A percentile compares a stretch with the other conserved stretches of the same genome.
Evolutionary conservation across 2,329 filamentous ascomycete genomes (phyloP).

Genomic region (Fusarium proliferatum): DNA sequence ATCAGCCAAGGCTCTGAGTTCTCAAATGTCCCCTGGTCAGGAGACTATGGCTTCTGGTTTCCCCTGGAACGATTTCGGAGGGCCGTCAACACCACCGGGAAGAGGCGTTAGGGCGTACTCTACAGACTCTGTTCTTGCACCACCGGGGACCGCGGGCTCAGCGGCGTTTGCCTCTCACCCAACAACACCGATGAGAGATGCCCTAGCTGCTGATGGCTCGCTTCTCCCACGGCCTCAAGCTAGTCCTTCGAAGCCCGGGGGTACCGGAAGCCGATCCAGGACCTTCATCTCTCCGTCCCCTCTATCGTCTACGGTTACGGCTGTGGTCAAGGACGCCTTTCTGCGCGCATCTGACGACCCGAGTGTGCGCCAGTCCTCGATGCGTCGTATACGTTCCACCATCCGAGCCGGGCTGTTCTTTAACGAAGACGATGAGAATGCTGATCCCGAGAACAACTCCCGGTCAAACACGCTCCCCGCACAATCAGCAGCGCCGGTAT

Average conservation of each 20-base stretch:
- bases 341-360: constrained; percentile 58
- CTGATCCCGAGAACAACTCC: constrained; percentile 11
- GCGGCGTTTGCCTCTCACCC: constrained; percentile 46
- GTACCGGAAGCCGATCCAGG: constrained; percentile 49
- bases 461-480: constrained; percentile 26
- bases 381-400: constrained; percentile 60
- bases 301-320: constrained; percentile 68
- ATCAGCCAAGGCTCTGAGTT: constrained; percentile 50
- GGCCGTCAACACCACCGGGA: constrained; percentile 45
- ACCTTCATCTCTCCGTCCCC: constrained; percentile 70
- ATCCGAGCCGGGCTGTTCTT: constrained; percentile 67
- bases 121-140: constrained; percentile 50
- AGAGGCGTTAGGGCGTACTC: constrained; percentile 54
- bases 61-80: constrained; percentile 56
- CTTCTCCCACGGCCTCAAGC: constrained; percentile 45
- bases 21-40: constrained; percentile 48
- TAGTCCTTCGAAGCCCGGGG: constrained; percentile 45
- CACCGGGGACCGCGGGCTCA: constrained; percentile 16
- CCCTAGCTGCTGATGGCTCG: constrained; percentile 42
- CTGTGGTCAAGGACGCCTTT: constrained; percentile 67
- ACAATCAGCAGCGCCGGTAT: constrained; percentile 36
- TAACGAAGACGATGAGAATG: constrained; percentile 55
- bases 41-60: constrained; percentile 57
- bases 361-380: constrained; percentile 55
- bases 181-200: constrained; percentile 49